phyloP scores from a whole-genome alignment of 768 basidiomycete species.

The Suillus clintonianus region DNA sequence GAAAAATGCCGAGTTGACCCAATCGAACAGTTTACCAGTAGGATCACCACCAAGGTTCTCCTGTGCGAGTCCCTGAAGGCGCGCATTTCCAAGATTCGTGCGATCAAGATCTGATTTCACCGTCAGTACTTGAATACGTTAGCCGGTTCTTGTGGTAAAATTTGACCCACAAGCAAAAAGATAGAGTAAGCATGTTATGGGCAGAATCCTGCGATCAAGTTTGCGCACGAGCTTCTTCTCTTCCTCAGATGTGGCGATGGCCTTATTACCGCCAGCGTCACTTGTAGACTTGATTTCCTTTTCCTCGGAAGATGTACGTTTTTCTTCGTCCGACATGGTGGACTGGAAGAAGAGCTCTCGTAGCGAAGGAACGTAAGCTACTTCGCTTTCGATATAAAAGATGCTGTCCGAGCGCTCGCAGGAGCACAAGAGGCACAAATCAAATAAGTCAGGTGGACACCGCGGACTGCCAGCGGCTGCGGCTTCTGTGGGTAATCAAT shows the following conservation, averaged over 20 bases:
- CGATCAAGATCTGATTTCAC: slow-evolving; percentile 57
- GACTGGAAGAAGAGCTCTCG: background rate
- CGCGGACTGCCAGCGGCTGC: background rate
- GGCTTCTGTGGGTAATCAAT: background rate
- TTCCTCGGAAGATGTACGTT: background rate
- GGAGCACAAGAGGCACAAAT: background rate
- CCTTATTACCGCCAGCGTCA: background rate
- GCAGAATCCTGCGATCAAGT: slow-evolving; percentile 37
- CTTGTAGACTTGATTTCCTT: background rate
- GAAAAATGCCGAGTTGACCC: slow-evolving; percentile 78
- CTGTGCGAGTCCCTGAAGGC: slow-evolving; percentile 69
- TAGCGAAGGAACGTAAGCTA: background rate
- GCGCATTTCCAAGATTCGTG: slow-evolving; percentile 77
- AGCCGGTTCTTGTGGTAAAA: background rate
- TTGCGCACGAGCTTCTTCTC: slow-evolving; percentile 40
- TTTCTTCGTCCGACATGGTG: slow-evolving; percentile 10
- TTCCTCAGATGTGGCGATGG: slow-evolving; percentile 30
- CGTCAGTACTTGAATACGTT: background rate
- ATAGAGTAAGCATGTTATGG: slow-evolving; percentile 72
- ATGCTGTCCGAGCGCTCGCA: background rate
- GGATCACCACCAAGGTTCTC: slow-evolving; percentile 69
- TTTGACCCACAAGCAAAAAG: slow-evolving; percentile 67
- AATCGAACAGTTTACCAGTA: slow-evolving; percentile 65
- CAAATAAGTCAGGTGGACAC: background rate
- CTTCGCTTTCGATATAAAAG: background rate